Percentiles rank a stretch among this genome's conserved stretches.
phyloP scores from a whole-genome alignment of 2,329 filamentous ascomycete genomes.

The Dothiorella sarmentorum region DNA sequence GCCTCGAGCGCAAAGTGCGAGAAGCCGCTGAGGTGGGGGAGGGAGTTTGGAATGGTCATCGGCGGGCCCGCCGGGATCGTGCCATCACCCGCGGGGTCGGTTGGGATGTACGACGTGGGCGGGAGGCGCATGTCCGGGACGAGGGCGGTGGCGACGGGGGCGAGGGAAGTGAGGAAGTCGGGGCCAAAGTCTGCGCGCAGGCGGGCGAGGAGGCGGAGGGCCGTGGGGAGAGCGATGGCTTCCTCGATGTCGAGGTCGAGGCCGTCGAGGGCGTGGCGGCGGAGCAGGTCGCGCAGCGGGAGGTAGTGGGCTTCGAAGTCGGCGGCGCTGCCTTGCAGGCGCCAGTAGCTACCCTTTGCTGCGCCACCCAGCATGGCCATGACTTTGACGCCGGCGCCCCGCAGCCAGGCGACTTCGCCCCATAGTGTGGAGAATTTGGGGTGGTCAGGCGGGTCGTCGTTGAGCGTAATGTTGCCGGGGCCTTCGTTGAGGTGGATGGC shows the following conservation, averaged over 20 bases:
- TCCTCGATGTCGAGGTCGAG: constrained; percentile 59
- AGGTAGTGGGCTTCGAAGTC: constrained; percentile 71
- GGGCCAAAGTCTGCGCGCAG: constrained; percentile 62
- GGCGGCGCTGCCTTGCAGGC: constrained; percentile 35
- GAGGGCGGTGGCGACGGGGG: constrained; percentile 75
- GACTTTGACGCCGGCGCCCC: constrained; percentile 71
- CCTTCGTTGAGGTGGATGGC: constrained; percentile 77
- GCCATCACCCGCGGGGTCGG: constrained; percentile 29
- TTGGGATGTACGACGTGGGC: constrained; percentile 21
- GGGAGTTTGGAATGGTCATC: constrained; percentile 33
- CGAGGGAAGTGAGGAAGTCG: constrained; percentile 72
- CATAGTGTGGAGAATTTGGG: constrained; percentile 69
- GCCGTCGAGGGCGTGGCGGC: constrained; percentile 46
- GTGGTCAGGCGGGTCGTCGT: constrained; percentile 71
- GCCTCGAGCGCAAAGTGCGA: constrained; percentile 70
- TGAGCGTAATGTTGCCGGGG: constrained; percentile 68
- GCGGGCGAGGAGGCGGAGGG: constrained; percentile 51
- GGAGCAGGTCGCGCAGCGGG: constrained; percentile 64
- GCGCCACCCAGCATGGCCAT: constrained; percentile 87
- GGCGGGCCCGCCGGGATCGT: constrained; percentile 27
- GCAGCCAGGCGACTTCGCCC: constrained; percentile 70
- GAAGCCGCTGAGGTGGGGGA: constrained; percentile 73
- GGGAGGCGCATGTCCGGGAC: constrained; percentile 44
- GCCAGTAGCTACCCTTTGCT: constrained; percentile 67
- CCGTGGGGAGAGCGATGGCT: constrained; percentile 62